Evolutionary conservation across 805 yeast genomes (phyloP), one percentile per base, ranked within the genome.

Genomic region (Komagataella mondaviorum): DNA sequence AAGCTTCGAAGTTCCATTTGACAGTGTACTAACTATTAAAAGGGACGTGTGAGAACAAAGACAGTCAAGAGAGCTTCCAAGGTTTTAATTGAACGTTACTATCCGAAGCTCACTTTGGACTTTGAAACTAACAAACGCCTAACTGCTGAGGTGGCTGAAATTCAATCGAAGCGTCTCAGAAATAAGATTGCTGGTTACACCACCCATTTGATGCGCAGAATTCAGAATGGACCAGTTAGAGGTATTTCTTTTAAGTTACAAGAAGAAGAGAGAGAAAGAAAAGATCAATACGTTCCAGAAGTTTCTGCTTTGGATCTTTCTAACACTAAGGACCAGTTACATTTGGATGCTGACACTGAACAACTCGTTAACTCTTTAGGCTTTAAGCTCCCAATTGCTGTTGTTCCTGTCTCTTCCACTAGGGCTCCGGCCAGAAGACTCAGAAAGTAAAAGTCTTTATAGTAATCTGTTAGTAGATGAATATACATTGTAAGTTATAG

Each of bases 141-240:
- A 73, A 85, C 96, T 68, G 85, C 88, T 69, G 96, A 95, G 78
- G 90, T 93, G 68, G 99, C 99, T 64, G 90, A 87, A 75, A 95
- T 93, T 72, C 97, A 91, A 77, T 88, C 99, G 70, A 93, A 93
- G 86, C 88, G 99, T 80, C 86, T 93, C 77, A 93, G 99, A 83
- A 93, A 93, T 93, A 93, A 93, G 88, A 95, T 93, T 70, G 99
- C 99, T 74, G 99, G 99, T 76, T 93, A 91, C 96, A 93, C 99
- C 77, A 93, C 99, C 71, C 99, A 93, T 78, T 85, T 93, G 77
- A 95, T 93, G 99, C 93, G 88, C 84, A 90, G 99, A 83, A 93
- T 93, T 72, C 98, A 95, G 80, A 93, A 91, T 84, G 99, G 99
- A 74, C 99, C 99, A 81, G 99, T 93, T 69, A 90, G 98, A 85